Evolutionary conservation across 148 eudicot genomes (phyloP).

Genomic region (Limonium bicolor): DNA sequence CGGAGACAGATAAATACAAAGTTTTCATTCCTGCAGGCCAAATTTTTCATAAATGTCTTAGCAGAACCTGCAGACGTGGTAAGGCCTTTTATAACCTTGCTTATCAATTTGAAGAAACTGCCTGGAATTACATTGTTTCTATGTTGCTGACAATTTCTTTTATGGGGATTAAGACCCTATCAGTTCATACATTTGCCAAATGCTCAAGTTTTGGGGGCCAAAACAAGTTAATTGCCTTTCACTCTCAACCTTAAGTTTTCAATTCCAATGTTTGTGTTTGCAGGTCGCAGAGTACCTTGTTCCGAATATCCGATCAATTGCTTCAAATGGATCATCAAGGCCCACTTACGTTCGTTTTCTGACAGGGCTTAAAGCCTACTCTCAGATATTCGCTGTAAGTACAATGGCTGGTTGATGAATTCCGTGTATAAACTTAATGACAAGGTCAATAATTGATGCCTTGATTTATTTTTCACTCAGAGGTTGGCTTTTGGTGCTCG

Average conservation of each 20-base stretch:
- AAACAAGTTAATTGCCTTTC: neutral
- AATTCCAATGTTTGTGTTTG: neutral
- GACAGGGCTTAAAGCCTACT: conserved; percentile 91
- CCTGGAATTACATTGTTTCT: no score
- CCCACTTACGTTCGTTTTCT: conserved; percentile 82
- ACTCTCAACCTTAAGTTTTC: neutral
- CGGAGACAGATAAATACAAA: neutral
- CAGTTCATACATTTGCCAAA: no score
- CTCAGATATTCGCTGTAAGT: conserved; percentile 63
- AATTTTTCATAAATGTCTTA: conserved; percentile 90
- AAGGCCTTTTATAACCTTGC: conserved; percentile 5
- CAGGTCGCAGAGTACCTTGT: conserved; percentile 92
- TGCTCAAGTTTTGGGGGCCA: neutral
- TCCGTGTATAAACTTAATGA: neutral
- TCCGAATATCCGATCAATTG: conserved; percentile 67
- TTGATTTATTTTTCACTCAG: conserved; percentile 13
- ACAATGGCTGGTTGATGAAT: neutral
- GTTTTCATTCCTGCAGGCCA: conserved; percentile 53
- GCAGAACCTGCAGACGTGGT: conserved; percentile 97
- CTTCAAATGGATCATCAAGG: conserved; percentile 61
- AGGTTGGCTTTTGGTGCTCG: conserved; percentile 93
- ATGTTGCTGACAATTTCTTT: no score
- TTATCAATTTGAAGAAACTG: neutral
- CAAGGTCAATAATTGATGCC: neutral
- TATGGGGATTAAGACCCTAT: no score